phyloP scores from a whole-genome alignment of 257 asterid genomes.

The Ajuga chamaepitys region DNA sequence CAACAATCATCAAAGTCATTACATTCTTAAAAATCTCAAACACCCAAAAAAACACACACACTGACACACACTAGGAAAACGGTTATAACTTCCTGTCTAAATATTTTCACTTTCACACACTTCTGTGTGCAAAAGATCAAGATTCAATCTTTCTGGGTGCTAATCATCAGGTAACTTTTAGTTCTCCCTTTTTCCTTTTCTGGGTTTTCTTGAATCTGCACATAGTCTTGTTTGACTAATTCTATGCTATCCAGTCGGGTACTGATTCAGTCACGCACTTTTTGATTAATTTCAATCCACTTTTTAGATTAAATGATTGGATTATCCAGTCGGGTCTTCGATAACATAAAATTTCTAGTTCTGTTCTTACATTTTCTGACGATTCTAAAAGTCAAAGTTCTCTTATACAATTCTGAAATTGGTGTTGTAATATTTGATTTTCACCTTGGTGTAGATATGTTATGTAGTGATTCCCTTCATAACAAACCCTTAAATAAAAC shows the following conservation, averaged over 20 bases:
- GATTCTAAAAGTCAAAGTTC: conserved; percentile 5
- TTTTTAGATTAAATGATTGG: no score
- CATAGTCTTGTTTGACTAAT: neutral
- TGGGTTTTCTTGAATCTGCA: neutral
- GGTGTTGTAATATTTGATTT: neutral
- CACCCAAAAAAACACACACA: neutral
- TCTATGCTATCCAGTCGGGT: no score
- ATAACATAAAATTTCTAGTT: no score
- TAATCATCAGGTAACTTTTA: conserved; percentile 19
- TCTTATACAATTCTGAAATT: neutral
- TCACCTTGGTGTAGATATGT: neutral
- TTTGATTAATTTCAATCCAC: no score
- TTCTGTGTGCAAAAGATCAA: conserved; percentile 10
- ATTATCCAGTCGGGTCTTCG: no score
- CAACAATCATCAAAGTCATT: neutral
- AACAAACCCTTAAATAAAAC: no score
- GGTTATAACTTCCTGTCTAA: conserved; percentile 2
- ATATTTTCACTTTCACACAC: neutral
- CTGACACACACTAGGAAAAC: neutral
- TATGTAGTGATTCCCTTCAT: neutral
- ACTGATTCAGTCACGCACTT: no score
- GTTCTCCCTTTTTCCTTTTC: neutral
- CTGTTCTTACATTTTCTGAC: neutral
- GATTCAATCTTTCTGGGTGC: conserved; percentile 3
- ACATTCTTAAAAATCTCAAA: neutral